Evolutionary conservation across 164 flowering plant species (phyloP), one percentile per base, ranked within the genome.

Genomic region (Umbilicus rupestris): DNA sequence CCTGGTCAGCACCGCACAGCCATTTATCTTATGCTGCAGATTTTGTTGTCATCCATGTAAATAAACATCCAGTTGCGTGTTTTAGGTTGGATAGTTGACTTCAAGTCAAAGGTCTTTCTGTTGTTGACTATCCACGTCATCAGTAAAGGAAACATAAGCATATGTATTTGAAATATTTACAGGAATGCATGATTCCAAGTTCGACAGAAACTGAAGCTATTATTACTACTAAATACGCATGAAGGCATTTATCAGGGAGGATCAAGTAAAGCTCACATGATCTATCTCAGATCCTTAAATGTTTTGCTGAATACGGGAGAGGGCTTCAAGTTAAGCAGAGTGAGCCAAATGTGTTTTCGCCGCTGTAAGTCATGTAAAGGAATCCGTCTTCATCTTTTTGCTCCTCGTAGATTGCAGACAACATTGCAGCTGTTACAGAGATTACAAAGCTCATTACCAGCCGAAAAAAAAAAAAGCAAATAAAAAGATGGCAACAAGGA

Each of bases 301-400:
- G 29, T 28, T 26, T 28, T 12, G 35, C 31, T 55, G 19, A 33
- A 52, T 55, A 74, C 69, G 68, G 70, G 67, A 68, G 39, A 66
- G 72, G 55, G 59, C 60, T 37, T 16, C 39, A 28, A 62, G 41
- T 30, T 81, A 69, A 70, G 73, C 12, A 16, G 35, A 57, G 65
- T 2, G 69, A 69, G 41, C 96, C 96, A 63, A 90, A 90, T 41
- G 96, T 87, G 81, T 90, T 87, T 78, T 90, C 96, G 2, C 96
- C 96, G 62, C 96, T 90, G 84, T 87, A 89, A 20, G 96, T 87
- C 96, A 89, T 87, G 81, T 89, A 89, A 19, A 89, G 89, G 76
- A 89, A 89, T 15, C 92, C 91, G 78, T 89, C 92, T 65, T 87
- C 92, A 65, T 87, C 90, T 69, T 89, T 89, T 80, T 87, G 77